Base-by-base conservation (phyloP, 2,329 filamentous ascomycete genomes). In the Fusarium sterilihyphosum region DNA sequence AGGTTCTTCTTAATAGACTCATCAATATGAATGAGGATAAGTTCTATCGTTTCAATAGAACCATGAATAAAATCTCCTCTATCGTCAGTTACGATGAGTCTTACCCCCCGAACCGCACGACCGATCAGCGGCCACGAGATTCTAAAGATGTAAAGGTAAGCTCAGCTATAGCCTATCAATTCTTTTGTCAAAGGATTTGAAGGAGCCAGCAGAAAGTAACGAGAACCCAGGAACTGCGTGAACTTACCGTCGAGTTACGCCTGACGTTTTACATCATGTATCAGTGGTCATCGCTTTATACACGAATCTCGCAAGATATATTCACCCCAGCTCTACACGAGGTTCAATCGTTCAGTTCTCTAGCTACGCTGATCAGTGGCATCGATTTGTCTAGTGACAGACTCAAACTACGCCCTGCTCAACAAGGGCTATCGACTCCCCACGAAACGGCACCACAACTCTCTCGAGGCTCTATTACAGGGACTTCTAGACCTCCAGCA, bases 311-410 rank as follows among this genome's bases (percentile, higher is more conserved):
- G 14, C 47, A 50, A 18, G 29, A 50, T 17, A n/a, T 50, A n/a
- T 17, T 50, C 20, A 50, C 29, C 10, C 29, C 47, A 11, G 22
- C 29, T 3, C 47, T 50, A 33, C 22, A 10, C 5, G 6, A 50
- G n/a, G 47, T 50, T n/a, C 26, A 18, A 33, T 33, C 29, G 5
- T 50, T 33, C 5, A 17, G 29, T n/a, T 18, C 29, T 6, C 4
- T 50, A 1, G 17, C 17, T 4, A 26, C 8, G 0, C 20, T 46
- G 12, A 46, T 20, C 8, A 26, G 17, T 26, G 0, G 44, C 24
- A 46, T 46, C 2, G 44, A 46, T 20, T 20, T 46, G 17, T 46
- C 44, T 6, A 46, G 44, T 46, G 17, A 20, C 11, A 46, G 24
- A 26, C 18, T 26, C 12, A 46, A 20, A 26, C 6, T 46, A 17